Percentiles rank a stretch among this genome's conserved stretches.
Conservation (phyloP, 768 basidiomycete genomes). For the Ramaria sp. region DNA sequence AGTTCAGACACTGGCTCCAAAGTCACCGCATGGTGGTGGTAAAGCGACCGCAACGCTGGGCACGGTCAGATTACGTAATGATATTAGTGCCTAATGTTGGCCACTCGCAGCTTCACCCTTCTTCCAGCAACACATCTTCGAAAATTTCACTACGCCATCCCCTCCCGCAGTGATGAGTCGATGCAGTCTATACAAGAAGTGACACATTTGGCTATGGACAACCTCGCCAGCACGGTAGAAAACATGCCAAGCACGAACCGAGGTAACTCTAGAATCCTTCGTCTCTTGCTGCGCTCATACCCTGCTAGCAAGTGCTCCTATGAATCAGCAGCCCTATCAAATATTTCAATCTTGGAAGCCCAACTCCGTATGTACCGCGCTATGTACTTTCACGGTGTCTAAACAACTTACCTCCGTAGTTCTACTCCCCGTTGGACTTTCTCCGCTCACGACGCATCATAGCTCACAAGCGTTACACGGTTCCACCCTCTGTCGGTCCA, state of each 20-base stretch:
- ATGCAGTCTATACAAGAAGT: neutral
- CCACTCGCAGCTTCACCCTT: neutral
- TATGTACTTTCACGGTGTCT: neutral
- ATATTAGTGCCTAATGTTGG: neutral
- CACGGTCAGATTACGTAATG: neutral
- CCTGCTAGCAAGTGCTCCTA: neutral
- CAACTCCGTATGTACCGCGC: neutral
- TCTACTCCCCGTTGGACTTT: constrained; percentile 11
- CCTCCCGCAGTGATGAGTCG: neutral
- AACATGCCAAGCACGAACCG: neutral
- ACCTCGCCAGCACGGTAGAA: neutral
- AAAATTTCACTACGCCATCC: neutral
- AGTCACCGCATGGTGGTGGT: constrained; percentile 3
- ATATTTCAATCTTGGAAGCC: neutral
- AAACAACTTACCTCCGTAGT: constrained; percentile 8
- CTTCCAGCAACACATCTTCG: neutral
- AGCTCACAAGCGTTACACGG: constrained; percentile 10
- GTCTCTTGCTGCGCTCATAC: neutral
- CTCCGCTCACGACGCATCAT: constrained; percentile 9
- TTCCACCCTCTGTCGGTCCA: constrained; percentile 43
- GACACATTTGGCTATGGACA: neutral
- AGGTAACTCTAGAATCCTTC: neutral
- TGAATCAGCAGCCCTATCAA: neutral
- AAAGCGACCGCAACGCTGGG: neutral
- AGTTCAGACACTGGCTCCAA: neutral